Evolutionary conservation across 1,139 yeast species (phyloP), one percentile per base, ranked within the genome.

Genomic region (Blastobotrys arbuscula): DNA sequence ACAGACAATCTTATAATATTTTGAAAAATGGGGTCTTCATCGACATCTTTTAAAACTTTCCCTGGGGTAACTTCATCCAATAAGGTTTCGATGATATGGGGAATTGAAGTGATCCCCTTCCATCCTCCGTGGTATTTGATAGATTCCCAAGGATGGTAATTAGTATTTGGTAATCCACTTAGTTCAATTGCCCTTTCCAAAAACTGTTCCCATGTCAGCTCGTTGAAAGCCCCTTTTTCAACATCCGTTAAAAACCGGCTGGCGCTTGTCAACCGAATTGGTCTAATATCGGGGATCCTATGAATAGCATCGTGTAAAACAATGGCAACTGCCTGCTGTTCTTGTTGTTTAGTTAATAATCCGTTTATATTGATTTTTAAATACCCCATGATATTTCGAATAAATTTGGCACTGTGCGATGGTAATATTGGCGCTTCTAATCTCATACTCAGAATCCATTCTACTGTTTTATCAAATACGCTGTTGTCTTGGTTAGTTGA

Each of bases 71-170:
- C 31, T 37, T 43, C 47, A 19, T 43, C 42, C 6, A 43, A 35
- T 19, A 43, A 20, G 3, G 41, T 43, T 37, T 43, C 30, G 8
- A 43, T 24, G 28, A 43, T 4, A 7, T 19, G 2, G 4, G 41
- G 36, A 37, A 43, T 36, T 23, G 19, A 13, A 2, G 16, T 19
- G 36, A 43, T 16, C 12, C 47, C 47, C 30, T 43, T 43, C 47
- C 47, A 43, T 10, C 42, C 47, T 5, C 47, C 47, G 16, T 43
- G 47, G 37, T 26, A 43, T 26, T 36, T 34, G 13, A 43, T 20
- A 2, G 42, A 23, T 23, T 43, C 47, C 47, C 47, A 43, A 5
- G 26, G 36, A 19, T 43, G 47, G 36, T 43, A 43, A 23, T 43
- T 36, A 2, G 47, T 20, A 23, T 43, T 43, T 36, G 47, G 47